phyloP scores from a whole-genome alignment of 2,329 filamentous ascomycete species.

The Cordyceps pruinosa region DNA sequence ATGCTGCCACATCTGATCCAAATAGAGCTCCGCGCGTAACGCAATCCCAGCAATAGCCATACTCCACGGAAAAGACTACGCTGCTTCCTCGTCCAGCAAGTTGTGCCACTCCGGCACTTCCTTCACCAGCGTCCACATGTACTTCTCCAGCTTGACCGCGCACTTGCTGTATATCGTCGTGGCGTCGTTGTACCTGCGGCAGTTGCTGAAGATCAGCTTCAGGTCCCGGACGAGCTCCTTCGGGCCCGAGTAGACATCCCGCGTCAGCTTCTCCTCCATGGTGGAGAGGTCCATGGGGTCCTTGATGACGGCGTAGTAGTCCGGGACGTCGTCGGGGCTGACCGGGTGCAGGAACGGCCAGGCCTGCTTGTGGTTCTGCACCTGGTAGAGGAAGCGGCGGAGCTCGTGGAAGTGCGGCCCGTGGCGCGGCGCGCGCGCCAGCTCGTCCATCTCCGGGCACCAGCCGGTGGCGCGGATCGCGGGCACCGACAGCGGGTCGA shows the following conservation, averaged over 20 bases:
- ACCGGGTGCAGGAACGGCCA: slow-evolving; percentile 96
- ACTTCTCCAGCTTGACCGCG: slow-evolving; percentile 87
- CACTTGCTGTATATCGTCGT: slow-evolving; percentile 91
- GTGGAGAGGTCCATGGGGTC: slow-evolving; percentile 94
- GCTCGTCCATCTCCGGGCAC: slow-evolving; percentile 95
- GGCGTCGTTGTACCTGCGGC: slow-evolving; percentile 92
- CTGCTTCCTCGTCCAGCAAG: slow-evolving; percentile 13
- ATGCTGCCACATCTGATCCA: no score
- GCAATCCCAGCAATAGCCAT: no score
- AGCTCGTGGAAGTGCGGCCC: slow-evolving; percentile 94
- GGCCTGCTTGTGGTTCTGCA: slow-evolving; percentile 85
- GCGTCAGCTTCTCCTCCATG: slow-evolving; percentile 92
- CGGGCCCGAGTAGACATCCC: slow-evolving; percentile 81
- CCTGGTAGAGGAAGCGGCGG: slow-evolving; percentile 82
- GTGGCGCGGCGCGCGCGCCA: slow-evolving; percentile 88
- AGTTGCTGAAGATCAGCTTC: slow-evolving; percentile 87
- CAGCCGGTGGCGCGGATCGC: slow-evolving; percentile 90
- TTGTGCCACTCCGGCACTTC: slow-evolving; percentile 79
- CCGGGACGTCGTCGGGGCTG: slow-evolving; percentile 91
- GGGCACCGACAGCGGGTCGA: slow-evolving; percentile 78
- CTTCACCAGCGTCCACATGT: slow-evolving; percentile 89
- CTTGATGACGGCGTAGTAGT: slow-evolving; percentile 98
- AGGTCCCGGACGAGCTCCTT: slow-evolving; percentile 90
- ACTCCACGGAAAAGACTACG: no score
- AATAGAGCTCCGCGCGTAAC: no score